Evolutionary conservation across 305 asterid genomes (phyloP).

Genomic region (Solanum hybrid): DNA sequence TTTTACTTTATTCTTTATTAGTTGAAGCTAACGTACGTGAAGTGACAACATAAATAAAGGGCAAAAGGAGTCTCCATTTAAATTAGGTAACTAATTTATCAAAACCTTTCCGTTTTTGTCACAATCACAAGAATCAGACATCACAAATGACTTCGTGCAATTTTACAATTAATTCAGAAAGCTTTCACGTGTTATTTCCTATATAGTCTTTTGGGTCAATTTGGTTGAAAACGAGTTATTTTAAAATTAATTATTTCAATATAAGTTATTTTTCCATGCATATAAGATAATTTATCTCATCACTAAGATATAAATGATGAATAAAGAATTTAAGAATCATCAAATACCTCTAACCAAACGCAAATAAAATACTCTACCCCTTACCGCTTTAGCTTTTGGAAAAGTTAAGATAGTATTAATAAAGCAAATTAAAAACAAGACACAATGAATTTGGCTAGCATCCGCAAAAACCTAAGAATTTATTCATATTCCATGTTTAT

Average conservation of each 20-base stretch:
- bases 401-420: neutral
- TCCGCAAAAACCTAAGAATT: neutral
- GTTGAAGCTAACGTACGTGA: neutral
- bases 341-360: neutral
- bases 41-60: neutral
- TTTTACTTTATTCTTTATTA: neutral
- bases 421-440: neutral
- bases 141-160: neutral
- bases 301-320: neutral
- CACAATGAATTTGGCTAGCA: neutral
- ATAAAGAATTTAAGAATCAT: neutral
- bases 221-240: neutral
- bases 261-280: neutral
- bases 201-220: too few relatives aligned
- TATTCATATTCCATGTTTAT: neutral
- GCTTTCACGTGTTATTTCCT: neutral
- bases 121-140: neutral
- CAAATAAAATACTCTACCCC: neutral
- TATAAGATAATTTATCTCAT: too few relatives aligned
- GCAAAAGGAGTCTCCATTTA: neutral
- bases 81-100: neutral
- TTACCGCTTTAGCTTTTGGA: neutral
- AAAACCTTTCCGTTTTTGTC: neutral
- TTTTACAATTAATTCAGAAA: neutral
- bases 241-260: too few relatives aligned